A percentile compares a stretch with the other conserved stretches of the same genome.
phyloP scores from a whole-genome alignment of 2,329 filamentous ascomycete genomes.

The Colletotrichum sp. region DNA sequence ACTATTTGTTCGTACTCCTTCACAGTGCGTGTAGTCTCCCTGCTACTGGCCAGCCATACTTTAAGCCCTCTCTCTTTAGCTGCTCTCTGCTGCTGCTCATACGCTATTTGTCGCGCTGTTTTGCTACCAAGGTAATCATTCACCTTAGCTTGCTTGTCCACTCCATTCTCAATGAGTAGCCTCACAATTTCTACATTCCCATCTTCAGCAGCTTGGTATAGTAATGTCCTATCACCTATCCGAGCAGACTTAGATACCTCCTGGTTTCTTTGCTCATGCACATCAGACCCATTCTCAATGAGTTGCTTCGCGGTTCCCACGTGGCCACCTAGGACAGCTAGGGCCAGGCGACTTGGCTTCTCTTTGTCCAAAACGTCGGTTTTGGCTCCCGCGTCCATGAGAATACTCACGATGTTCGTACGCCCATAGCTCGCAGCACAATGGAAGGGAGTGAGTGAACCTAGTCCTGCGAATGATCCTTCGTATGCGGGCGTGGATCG shows the following conservation, averaged over 20 bases:
- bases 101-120: background rate
- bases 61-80: accelerated
- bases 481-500: no score
- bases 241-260: no score
- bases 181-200: background rate
- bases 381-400: accelerated
- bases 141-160: background rate
- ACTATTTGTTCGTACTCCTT: no score
- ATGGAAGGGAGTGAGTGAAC: accelerated
- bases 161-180: background rate
- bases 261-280: background rate
- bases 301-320: accelerated
- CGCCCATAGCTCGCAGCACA: accelerated
- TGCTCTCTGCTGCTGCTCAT: accelerated
- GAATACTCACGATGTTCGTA: background rate
- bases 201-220: accelerated
- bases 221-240: no score
- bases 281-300: background rate
- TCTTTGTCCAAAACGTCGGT: background rate
- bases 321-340: background rate
- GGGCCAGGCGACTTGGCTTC: accelerated
- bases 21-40: no score
- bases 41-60: no score
- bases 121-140: no score
- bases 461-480: no score